These are phyloP conservation scores for Begonia peltatifolia DNA, from an alignment of 306 rosid genomes.

Conservation along the genomic window DNA sequence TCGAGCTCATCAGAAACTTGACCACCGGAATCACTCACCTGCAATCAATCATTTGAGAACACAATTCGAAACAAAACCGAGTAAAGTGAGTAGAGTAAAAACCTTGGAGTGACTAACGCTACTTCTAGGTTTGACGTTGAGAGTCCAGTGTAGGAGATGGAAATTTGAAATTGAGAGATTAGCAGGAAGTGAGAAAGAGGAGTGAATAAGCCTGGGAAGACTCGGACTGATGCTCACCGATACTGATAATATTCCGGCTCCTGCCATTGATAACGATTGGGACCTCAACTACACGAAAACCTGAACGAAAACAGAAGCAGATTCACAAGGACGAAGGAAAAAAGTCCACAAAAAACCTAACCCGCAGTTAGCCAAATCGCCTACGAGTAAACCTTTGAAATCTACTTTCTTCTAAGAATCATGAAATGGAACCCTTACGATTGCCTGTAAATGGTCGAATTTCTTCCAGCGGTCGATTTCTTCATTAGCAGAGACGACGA, in stretches of 20 bases:
- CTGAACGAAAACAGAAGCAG: too few species aligned
- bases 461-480: too few species aligned
- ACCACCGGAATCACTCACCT: conserved; percentile 27
- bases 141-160: conserved; percentile 3
- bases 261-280: conserved; percentile 27
- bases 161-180: conserved; percentile 6
- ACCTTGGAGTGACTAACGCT: conserved; percentile 24
- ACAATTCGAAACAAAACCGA: not conserved
- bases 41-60: conserved; percentile 3
- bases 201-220: conserved; percentile 15
- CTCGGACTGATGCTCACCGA: conserved; percentile 8
- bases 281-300: too few species aligned
- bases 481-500: too few species aligned
- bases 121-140: conserved; percentile 10
- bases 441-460: too few species aligned
- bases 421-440: too few species aligned
- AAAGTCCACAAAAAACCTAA: too few species aligned
- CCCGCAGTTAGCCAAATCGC: too few species aligned
- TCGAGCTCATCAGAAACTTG: conserved; percentile 29
- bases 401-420: too few species aligned
- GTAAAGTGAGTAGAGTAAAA: not conserved
- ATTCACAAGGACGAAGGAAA: too few species aligned
- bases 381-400: too few species aligned
- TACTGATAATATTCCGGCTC: conserved; percentile 10
- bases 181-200: conserved; percentile 8